Conservation (phyloP, 2,329 filamentous ascomycete species). For the Simplicillium sp. region DNA sequence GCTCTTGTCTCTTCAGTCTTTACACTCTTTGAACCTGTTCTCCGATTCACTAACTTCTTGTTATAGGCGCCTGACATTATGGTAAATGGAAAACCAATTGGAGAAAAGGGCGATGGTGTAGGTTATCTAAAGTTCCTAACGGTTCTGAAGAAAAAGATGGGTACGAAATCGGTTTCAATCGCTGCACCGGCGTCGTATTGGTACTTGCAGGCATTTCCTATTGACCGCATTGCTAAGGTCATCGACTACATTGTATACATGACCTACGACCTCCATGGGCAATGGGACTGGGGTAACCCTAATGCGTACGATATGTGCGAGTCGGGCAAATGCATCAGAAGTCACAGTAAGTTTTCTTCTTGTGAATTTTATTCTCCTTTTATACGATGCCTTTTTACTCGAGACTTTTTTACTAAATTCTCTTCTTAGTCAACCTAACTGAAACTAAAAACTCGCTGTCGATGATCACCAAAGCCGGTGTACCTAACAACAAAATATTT, state of each 20-base stretch:
- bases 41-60: background rate
- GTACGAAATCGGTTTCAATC: conserved; percentile 10
- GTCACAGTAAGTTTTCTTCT: no score
- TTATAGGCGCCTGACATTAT: conserved; percentile 8
- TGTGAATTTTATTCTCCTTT: no score
- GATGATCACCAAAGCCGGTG: conserved; percentile 26
- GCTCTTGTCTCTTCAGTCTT: no score
- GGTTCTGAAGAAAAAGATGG: conserved; percentile 3
- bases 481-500: conserved; percentile 17
- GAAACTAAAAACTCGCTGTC: conserved; percentile 18
- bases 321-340: no score
- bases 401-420: conserved; percentile 21
- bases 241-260: conserved; percentile 19
- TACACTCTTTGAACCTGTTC: conserved; percentile 3
- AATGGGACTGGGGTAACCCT: conserved; percentile 9
- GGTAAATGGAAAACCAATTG: no score
- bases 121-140: conserved; percentile 6
- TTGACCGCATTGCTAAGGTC: conserved; percentile 10
- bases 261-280: conserved; percentile 16
- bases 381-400: no score
- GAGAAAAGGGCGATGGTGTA: no score
- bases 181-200: conserved; percentile 17
- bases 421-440: conserved; percentile 26
- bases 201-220: conserved; percentile 15
- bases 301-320: no score